Conservation (phyloP, 352 stramenopile genomes). For the Phytophthora uliginosa region DNA sequence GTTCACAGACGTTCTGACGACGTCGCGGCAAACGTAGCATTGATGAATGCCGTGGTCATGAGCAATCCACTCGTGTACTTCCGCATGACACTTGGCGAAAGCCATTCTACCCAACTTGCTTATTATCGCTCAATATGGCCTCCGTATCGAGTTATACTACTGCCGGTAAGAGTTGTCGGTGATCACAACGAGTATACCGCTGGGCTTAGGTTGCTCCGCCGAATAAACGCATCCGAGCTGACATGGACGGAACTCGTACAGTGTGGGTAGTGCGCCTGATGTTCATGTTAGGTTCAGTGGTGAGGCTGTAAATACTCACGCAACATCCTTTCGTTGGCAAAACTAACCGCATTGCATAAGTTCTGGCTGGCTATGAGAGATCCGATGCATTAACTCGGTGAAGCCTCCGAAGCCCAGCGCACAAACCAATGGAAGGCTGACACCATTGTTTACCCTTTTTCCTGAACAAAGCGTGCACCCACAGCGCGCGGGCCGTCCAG, state of each 20-base stretch:
- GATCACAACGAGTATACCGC: constrained; percentile 18
- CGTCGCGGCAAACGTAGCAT: constrained; percentile 27
- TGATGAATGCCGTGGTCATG: constrained; percentile 47
- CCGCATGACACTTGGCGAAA: neutral
- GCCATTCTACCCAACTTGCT: constrained; percentile 3
- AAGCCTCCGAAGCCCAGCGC: constrained; percentile 5
- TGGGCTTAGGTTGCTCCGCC: constrained; percentile 7
- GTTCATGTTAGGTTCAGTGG: too few species aligned
- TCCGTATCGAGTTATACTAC: constrained; percentile 9
- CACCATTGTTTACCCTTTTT: neutral
- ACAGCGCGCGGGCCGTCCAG: neutral
- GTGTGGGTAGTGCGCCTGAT: neutral
- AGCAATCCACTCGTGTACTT: constrained; percentile 43
- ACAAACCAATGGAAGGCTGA: neutral
- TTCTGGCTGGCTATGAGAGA: constrained; percentile 17
- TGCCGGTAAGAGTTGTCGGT: constrained; percentile 10
- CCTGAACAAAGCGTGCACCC: neutral
- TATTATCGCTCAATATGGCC: constrained; percentile 24
- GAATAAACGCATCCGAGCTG: constrained; percentile 4
- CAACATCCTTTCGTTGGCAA: neutral
- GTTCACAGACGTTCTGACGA: constrained; percentile 14
- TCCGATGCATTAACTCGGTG: constrained; percentile 2
- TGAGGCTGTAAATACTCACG: neutral
- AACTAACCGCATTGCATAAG: constrained; percentile 25
- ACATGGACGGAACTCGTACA: constrained; percentile 30